phyloP scores from a whole-genome alignment of 2,329 filamentous ascomycete species.

The Decorospora gaudefroyi region DNA sequence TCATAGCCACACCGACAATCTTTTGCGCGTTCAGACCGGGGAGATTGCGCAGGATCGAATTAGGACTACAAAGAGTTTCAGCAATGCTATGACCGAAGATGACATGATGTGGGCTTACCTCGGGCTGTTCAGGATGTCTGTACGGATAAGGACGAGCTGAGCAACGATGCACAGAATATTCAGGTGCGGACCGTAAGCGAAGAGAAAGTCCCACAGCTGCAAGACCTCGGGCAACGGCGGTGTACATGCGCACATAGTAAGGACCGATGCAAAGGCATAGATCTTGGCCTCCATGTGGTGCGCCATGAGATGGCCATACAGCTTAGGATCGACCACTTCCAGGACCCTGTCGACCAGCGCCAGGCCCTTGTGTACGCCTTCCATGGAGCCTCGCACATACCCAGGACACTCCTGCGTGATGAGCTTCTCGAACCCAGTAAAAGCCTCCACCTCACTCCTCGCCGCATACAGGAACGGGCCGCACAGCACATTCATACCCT shows the following conservation, averaged over 20 bases:
- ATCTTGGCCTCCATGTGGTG: constrained; percentile 92
- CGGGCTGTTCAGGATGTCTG: constrained; percentile 78
- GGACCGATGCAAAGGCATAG: constrained; percentile 92
- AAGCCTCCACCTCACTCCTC: constrained; percentile 92
- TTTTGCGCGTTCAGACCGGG: constrained; percentile 80
- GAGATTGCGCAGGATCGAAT: constrained; percentile 86
- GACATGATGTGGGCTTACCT: constrained; percentile 62
- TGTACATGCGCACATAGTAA: constrained; percentile 94
- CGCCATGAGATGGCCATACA: constrained; percentile 79
- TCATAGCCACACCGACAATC: constrained; percentile 82
- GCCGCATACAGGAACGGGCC: constrained; percentile 95
- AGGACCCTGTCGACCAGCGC: constrained; percentile 90
- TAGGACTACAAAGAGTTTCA: constrained; percentile 67
- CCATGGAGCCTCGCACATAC: constrained; percentile 95
- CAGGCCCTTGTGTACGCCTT: constrained; percentile 91
- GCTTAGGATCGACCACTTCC: constrained; percentile 85
- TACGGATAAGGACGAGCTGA: constrained; percentile 85
- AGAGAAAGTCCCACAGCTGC: constrained; percentile 93
- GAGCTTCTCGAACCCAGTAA: constrained; percentile 84
- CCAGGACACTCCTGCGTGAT: constrained; percentile 87
- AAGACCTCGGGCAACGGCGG: constrained; percentile 92
- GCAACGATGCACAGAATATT: constrained; percentile 97
- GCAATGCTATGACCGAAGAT: constrained; percentile 15
- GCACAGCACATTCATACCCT: constrained; percentile 98
- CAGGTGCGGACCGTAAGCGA: constrained; percentile 91